Evolutionary conservation across 257 asterid species (phyloP).

Genomic region (Solanum rostratum): DNA sequence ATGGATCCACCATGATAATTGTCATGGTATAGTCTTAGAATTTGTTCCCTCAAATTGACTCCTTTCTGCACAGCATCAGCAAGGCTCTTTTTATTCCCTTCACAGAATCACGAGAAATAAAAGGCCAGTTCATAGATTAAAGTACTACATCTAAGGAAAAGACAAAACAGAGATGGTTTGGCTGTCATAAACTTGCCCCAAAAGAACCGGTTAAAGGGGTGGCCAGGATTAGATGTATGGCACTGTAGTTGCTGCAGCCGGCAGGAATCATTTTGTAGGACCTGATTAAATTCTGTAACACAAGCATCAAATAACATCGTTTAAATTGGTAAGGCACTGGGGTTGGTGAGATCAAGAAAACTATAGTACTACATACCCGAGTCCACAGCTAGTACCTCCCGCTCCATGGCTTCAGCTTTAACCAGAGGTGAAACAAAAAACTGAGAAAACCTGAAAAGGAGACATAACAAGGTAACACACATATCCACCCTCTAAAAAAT

Average conservation of each 20-base stretch:
- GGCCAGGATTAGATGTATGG: conserved; percentile 63
- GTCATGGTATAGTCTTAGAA: conserved; percentile 61
- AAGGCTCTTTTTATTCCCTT: conserved; percentile 95
- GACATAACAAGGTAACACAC: conserved; percentile 2
- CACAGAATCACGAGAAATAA: conserved; percentile 7
- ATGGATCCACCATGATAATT: conserved; percentile 71
- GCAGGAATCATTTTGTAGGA: conserved; percentile 70
- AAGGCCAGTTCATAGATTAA: background rate
- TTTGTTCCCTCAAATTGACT: conserved; percentile 65
- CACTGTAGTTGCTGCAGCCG: conserved; percentile 88
- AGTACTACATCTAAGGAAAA: background rate
- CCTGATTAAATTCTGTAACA: conserved; percentile 80
- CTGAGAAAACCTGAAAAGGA: conserved; percentile 73
- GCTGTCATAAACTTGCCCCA: conserved; percentile 48
- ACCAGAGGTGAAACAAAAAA: conserved; percentile 82
- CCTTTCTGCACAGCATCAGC: conserved; percentile 86
- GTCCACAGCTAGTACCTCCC: conserved; percentile 91
- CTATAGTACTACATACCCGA: conserved; percentile 43
- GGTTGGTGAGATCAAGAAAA: background rate
- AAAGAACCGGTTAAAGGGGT: conserved; percentile 81
- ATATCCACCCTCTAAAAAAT: background rate
- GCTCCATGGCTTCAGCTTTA: conserved; percentile 96
- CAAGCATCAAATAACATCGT: background rate
- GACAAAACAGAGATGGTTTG: background rate
- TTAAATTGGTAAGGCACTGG: background rate